Evolutionary conservation across 2,329 filamentous ascomycete species (phyloP), one percentile per base, ranked within the genome.

Genomic region (Aureobasidium musti): DNA sequence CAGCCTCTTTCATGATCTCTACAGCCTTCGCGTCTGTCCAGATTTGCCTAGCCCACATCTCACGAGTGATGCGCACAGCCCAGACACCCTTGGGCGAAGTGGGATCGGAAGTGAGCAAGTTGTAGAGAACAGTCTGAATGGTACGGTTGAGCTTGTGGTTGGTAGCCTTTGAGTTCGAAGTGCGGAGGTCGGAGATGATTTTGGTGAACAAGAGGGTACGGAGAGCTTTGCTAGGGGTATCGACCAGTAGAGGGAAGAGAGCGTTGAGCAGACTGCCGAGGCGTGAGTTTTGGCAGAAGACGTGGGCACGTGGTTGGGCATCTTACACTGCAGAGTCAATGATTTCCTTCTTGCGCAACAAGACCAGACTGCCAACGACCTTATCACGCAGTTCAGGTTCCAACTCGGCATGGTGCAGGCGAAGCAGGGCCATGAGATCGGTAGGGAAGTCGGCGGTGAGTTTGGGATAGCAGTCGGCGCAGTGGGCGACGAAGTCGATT

Each of bases 1-100:
- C 88, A 0, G 94, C 92, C 79, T 97, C 91, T 79, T 96, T 96
- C 93, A 99, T 98, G 70, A 98, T 91, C 74, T 97, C 92, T n/a
- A 98, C 95, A 0, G 94, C 89, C 77, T 93, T 95, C 1, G 92
- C 87, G 73, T 99, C 95, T 11, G 91, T 92, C 95, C 95, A 99
- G 70, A 98, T 89, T 73, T 97, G 93, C 54, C 94, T 86, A 79
- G 93, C 96, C 95, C 95, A 99, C 74, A 99, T 82, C 80, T 99
- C 95, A 69, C 94, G 86, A 4, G 93, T 96, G 70, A 99, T 86
- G 78, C 97, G 97, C 68, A 97, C 92, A 3, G 95, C 92, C 95
- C 95, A 99, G 59, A 99, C 84, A 4, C 91, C 92, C 74, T 96
- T 95, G 0, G 91, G 84, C 0, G 92, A 96, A 10, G 90, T 84